These are phyloP conservation scores for Candida golubevii DNA, from an alignment of 805 yeast genomes.

Conservation along the genomic window DNA sequence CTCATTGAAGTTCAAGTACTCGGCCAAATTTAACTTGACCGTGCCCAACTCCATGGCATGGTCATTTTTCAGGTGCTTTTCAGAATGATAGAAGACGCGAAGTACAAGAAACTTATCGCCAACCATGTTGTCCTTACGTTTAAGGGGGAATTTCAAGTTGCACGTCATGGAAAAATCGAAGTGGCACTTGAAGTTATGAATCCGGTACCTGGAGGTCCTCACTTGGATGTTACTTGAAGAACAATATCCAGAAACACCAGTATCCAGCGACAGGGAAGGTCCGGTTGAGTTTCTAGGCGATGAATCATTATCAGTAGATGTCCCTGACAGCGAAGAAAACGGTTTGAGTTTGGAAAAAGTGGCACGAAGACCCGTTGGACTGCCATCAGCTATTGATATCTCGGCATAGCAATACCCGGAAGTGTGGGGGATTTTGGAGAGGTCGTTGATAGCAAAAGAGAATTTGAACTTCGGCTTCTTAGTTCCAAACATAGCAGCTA, in stretches of 20 bases:
- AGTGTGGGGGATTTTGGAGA: slow-evolving; percentile 81
- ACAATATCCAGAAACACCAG: slow-evolving; percentile 1
- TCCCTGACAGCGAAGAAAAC: slow-evolving; percentile 9
- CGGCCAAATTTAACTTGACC: slow-evolving; percentile 64
- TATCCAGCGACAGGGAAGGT: not conserved
- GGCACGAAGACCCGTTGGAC: slow-evolving; percentile 12
- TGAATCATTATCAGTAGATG: not conserved
- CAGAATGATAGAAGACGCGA: slow-evolving; percentile 32
- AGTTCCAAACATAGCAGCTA: slow-evolving; percentile 14
- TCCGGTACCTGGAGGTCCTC: slow-evolving; percentile 28
- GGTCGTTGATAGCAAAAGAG: slow-evolving; percentile 55
- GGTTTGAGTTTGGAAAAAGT: slow-evolving; percentile 13
- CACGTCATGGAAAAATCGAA: slow-evolving; percentile 33
- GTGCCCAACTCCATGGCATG: slow-evolving; percentile 53
- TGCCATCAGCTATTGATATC: slow-evolving; percentile 55
- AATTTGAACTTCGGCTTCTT: slow-evolving; percentile 61
- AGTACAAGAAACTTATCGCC: slow-evolving; percentile 41
- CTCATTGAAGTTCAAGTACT: slow-evolving; percentile 55
- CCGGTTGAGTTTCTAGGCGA: not conserved
- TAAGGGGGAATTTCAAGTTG: slow-evolving; percentile 38
- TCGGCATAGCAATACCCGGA: slow-evolving; percentile 64
- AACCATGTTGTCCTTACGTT: slow-evolving; percentile 34
- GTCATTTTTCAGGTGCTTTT: slow-evolving; percentile 20
- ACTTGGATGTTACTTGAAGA: slow-evolving; percentile 24
- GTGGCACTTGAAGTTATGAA: slow-evolving; percentile 38